Base-by-base conservation (phyloP, 1,284 basidiomycete species). In the Leucoagaricus sp. region DNA sequence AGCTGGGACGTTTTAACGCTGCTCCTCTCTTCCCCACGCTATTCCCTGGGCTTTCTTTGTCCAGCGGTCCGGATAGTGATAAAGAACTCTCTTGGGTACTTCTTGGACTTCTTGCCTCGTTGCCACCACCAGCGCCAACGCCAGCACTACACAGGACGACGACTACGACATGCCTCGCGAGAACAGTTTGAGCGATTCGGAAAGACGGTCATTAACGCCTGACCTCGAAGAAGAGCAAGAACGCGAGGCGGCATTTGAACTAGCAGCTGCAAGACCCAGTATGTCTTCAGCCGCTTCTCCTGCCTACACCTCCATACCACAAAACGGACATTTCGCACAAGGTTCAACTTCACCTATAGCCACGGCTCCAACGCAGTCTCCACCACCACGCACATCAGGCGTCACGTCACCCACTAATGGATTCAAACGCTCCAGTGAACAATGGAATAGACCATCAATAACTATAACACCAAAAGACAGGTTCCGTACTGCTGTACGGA, bases 141-240 rank as follows among this genome's bases (percentile, higher is more conserved):
- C 7, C 12, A 7, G 31, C 31, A 25, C 13, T 46, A 46, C 6
- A 10, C 17, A 29, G 23, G 4, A 40, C 38, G n/a, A 17, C 6
- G 9, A 41, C 38, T 41, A 28, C 9, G 15, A 34, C 19, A 68
- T 68, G 67, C 64, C 66, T 53, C 76, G 82, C 60, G 82, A 84
- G 64, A 82, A 85, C 69, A 85, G 83, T 70, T 77, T 84, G 69
- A 76, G 73, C 55, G 83, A 85, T 63, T 80, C 80, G 17, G 83
- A 82, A 25, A 79, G 81, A 21, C 76, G 81, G 47, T 85, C 84
- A 12, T 72, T 85, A 41, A 84, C 83, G 2, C 81, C 83, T 13
- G 82, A 84, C 63, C 69, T 79, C 17, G 73, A 74, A 33, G 75
- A 77, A 2, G 72, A 70, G 10, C 65, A 69, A 19, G 59, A 51